phyloP scores from a whole-genome alignment of 2,329 filamentous ascomycete genomes.

The Incumbomyces delicatus region DNA sequence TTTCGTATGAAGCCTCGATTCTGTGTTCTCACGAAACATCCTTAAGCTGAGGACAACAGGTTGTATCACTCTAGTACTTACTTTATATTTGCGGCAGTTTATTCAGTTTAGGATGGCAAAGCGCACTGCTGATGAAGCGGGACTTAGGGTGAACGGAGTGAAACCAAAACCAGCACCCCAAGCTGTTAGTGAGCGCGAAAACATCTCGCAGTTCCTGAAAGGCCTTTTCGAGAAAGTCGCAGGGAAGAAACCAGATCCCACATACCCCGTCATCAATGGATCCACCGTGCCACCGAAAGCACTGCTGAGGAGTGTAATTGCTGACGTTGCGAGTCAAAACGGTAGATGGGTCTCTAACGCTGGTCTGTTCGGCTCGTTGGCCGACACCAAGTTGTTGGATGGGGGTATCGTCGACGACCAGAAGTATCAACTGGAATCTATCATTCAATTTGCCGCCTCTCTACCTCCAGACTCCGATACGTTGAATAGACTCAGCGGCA shows the following conservation, averaged over 20 bases:
- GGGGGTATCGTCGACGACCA: slow-evolving; percentile 21
- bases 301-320: slow-evolving; percentile 12
- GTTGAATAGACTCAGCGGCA: slow-evolving; percentile 20
- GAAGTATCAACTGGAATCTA: slow-evolving; percentile 22
- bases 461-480: slow-evolving; percentile 21
- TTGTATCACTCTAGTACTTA: no score
- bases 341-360: slow-evolving; percentile 17
- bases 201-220: background rate
- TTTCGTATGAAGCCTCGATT: no score
- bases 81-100: no score
- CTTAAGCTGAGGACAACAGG: no score
- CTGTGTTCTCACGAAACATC: no score
- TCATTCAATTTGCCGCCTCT: slow-evolving; percentile 20
- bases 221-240: slow-evolving; percentile 6
- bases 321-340: slow-evolving; percentile 19
- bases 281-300: slow-evolving; percentile 13
- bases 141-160: background rate
- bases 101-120: background rate
- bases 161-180: slow-evolving; percentile 3
- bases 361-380: slow-evolving; percentile 17
- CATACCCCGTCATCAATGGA: slow-evolving; percentile 21
- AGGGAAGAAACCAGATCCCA: slow-evolving; percentile 12
- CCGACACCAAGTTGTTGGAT: slow-evolving; percentile 19
- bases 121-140: slow-evolving; percentile 4
- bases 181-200: background rate